Conservation (phyloP, 2,329 filamentous ascomycete genomes). For the Colletotrichum sp. region DNA sequence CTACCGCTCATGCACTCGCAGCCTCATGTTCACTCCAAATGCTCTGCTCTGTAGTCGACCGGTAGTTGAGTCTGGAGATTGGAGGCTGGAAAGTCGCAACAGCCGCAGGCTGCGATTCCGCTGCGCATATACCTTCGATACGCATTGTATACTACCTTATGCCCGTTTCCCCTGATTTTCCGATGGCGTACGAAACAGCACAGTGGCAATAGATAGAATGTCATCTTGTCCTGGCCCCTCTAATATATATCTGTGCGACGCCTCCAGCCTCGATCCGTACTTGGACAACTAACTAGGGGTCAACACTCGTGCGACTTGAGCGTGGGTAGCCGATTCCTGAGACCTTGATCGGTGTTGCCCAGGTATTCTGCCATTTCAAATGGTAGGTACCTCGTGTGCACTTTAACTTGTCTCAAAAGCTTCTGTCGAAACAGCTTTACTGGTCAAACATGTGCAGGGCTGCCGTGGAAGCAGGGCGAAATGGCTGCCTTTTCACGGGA, state of each 20-base stretch:
- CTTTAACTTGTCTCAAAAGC: slow-evolving; percentile 17
- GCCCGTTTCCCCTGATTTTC: not conserved
- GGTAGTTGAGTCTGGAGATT: not conserved
- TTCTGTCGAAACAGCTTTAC: slow-evolving; percentile 6
- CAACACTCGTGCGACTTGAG: not conserved
- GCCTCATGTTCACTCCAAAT: not conserved
- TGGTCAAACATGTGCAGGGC: slow-evolving; percentile 15
- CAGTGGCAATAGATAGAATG: too few relatives aligned
- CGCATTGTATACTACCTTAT: not conserved
- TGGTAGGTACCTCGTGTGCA: not conserved
- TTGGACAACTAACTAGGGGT: not conserved
- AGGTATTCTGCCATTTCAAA: not conserved
- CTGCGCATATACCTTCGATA: not conserved
- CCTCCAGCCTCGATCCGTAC: not conserved
- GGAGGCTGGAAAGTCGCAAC: not conserved
- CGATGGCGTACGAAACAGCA: not conserved
- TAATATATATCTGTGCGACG: not conserved
- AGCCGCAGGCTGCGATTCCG: not conserved
- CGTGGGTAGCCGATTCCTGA: not conserved
- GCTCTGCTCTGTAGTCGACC: not conserved
- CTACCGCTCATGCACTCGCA: not conserved
- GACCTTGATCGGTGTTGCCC: not conserved
- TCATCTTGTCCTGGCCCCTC: too few relatives aligned
- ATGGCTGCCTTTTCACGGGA: not conserved
- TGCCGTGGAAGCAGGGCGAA: slow-evolving; percentile 20